Evolutionary conservation across 805 yeast genomes (phyloP).

Genomic region (Saturnispora serradocipensis): DNA sequence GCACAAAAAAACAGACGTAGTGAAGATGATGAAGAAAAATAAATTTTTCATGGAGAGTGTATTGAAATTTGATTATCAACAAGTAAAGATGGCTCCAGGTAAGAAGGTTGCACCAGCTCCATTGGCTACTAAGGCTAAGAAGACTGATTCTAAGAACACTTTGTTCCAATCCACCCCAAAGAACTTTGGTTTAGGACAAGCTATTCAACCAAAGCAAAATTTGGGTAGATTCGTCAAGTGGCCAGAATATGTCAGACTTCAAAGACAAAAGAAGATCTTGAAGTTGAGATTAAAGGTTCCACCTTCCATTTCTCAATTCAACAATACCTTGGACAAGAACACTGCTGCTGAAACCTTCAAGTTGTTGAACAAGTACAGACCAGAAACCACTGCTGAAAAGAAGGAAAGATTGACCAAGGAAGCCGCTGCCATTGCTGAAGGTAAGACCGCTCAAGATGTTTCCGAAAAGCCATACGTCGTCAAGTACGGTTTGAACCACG

Average conservation of each 20-base stretch:
- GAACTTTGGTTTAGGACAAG: slow-evolving; percentile 95
- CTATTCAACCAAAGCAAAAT: slow-evolving; percentile 91
- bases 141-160: slow-evolving; percentile 62
- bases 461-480: slow-evolving; percentile 95
- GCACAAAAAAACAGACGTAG: slow-evolving; percentile 87
- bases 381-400: slow-evolving; percentile 96
- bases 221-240: slow-evolving; percentile 95
- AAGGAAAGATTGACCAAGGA: slow-evolving; percentile 98
- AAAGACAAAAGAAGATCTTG: slow-evolving; percentile 97
- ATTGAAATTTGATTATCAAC: slow-evolving; percentile 85
- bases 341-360: slow-evolving; percentile 96
- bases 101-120: slow-evolving; percentile 98
- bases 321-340: slow-evolving; percentile 94
- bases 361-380: slow-evolving; percentile 98
- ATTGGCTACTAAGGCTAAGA: slow-evolving; percentile 65
- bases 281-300: slow-evolving; percentile 97
- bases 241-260: slow-evolving; percentile 98
- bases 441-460: slow-evolving; percentile 93
- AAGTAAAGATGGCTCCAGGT: slow-evolving; percentile 33
- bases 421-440: slow-evolving; percentile 98
- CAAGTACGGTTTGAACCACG: slow-evolving; percentile 99
- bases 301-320: slow-evolving; percentile 96
- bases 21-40: slow-evolving; percentile 29
- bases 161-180: slow-evolving; percentile 83
- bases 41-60: slow-evolving; percentile 24